A percentile compares a stretch with the other conserved stretches of the same genome.
Evolutionary conservation across 495 filamentous ascomycete genomes (phyloP).

Genomic region (Aspergillus leporis): DNA sequence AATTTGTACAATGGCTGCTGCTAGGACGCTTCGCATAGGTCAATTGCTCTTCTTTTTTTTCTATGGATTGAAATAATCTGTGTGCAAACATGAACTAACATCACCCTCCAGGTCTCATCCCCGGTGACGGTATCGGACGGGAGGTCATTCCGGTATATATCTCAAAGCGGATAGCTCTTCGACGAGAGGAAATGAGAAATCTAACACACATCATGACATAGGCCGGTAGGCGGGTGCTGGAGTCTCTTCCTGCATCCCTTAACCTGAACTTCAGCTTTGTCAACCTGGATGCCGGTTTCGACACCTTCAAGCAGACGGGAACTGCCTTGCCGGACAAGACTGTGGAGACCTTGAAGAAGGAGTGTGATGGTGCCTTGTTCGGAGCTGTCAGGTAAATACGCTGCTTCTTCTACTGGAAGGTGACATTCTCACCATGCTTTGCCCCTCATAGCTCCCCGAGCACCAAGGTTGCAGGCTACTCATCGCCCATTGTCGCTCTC

Average conservation of each 20-base stretch:
- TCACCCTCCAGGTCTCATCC: constrained; percentile 75
- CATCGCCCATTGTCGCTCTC: constrained; percentile 93
- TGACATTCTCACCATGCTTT: constrained; percentile 6
- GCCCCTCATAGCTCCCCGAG: constrained; percentile 65
- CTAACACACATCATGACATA: constrained; percentile 25
- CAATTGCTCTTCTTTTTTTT: constrained; percentile 20
- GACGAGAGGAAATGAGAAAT: constrained; percentile 13
- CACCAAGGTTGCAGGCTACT: constrained; percentile 88
- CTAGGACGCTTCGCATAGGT: constrained; percentile 61
- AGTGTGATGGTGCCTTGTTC: constrained; percentile 95
- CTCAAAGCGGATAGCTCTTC: constrained; percentile 12
- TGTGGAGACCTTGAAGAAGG: constrained; percentile 76
- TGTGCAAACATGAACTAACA: constrained; percentile 25
- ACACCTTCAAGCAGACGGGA: constrained; percentile 87
- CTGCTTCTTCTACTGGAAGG: neutral
- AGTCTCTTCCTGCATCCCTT: constrained; percentile 79
- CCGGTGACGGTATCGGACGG: constrained; percentile 96
- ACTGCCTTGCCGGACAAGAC: constrained; percentile 87
- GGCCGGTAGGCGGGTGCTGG: constrained; percentile 86
- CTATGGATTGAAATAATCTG: constrained; percentile 1
- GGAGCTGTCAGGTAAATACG: constrained; percentile 76
- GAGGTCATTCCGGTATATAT: constrained; percentile 83
- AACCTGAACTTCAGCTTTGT: constrained; percentile 91
- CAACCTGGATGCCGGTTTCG: constrained; percentile 88
- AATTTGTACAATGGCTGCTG: constrained; percentile 46